phyloP scores from a whole-genome alignment of 108 stramenopile genomes.

The Pseudonitzschia multiseries region DNA sequence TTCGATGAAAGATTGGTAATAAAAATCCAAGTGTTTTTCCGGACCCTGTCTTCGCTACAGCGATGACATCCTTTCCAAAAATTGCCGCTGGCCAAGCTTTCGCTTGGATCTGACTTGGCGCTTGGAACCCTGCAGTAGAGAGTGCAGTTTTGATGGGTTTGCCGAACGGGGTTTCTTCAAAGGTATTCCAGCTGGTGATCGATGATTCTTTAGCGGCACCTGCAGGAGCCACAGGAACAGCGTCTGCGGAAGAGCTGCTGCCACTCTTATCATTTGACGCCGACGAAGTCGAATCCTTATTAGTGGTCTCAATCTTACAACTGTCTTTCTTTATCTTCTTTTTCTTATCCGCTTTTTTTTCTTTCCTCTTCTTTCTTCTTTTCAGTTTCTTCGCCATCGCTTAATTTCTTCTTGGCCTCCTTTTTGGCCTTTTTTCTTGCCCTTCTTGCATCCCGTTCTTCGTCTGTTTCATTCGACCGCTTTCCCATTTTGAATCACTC shows the following conservation, averaged over 20 bases:
- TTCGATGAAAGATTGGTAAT: conserved; percentile 91
- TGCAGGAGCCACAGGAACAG: not conserved
- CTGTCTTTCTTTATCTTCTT: not conserved
- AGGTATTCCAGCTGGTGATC: conserved; percentile 37
- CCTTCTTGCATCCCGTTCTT: conserved; percentile 4
- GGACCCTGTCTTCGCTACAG: conserved; percentile 96
- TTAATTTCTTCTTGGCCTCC: conserved; percentile 1
- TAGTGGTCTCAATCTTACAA: not conserved
- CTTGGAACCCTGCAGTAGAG: conserved; percentile 46
- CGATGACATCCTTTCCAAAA: conserved; percentile 93
- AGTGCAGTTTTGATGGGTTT: conserved; percentile 84
- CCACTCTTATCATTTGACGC: not conserved
- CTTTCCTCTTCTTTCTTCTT: conserved; percentile 1
- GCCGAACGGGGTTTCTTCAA: conserved; percentile 86
- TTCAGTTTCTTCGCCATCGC: not conserved
- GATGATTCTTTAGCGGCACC: conserved; percentile 19
- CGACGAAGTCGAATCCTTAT: not conserved
- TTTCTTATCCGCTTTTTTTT: not conserved
- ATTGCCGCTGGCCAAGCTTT: conserved; percentile 92
- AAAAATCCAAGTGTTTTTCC: conserved; percentile 98
- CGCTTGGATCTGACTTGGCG: conserved; percentile 94
- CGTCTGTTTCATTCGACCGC: conserved; percentile 9
- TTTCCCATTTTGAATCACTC: not conserved
- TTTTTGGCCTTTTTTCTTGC: conserved; percentile 12
- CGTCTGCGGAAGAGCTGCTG: not conserved